Evolutionary conservation across 192 early-diverging fungal genomes (phyloP).

Genomic region (Anaeromyces robustus): DNA sequence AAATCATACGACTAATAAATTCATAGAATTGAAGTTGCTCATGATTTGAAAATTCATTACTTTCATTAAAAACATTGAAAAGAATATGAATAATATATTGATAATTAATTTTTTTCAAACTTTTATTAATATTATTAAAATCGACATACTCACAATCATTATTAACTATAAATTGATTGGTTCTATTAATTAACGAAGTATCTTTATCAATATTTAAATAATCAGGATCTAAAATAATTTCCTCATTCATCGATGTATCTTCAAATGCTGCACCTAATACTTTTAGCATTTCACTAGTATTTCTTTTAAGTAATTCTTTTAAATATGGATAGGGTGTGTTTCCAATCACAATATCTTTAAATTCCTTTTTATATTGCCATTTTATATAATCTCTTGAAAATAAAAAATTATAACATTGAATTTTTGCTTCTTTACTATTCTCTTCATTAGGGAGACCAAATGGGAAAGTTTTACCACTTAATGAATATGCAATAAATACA

Average conservation of each 20-base stretch:
- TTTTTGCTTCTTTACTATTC: not conserved
- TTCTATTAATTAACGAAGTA: not conserved
- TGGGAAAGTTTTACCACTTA: not conserved
- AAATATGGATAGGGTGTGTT: not conserved
- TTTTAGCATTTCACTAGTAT: not conserved
- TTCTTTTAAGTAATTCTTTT: not conserved
- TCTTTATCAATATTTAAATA: not conserved
- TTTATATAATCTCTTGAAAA: not conserved
- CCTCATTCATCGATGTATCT: not conserved
- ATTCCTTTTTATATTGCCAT: not conserved
- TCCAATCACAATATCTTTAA: not conserved
- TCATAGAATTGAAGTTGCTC: not conserved
- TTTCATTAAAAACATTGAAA: not conserved
- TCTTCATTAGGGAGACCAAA: not conserved
- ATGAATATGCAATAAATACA: not conserved
- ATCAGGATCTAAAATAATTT: not conserved
- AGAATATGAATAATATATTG: not conserved
- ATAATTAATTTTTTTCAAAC: not conserved
- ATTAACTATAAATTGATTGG: not conserved
- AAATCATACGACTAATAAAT: not conserved
- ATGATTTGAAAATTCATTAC: not conserved
- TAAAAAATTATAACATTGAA: not conserved
- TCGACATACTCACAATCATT: not conserved
- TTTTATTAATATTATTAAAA: not conserved
- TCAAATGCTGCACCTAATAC: not conserved